Evolutionary conservation across 306 rosid species (phyloP).

Genomic region (Quercus agrifolia): DNA sequence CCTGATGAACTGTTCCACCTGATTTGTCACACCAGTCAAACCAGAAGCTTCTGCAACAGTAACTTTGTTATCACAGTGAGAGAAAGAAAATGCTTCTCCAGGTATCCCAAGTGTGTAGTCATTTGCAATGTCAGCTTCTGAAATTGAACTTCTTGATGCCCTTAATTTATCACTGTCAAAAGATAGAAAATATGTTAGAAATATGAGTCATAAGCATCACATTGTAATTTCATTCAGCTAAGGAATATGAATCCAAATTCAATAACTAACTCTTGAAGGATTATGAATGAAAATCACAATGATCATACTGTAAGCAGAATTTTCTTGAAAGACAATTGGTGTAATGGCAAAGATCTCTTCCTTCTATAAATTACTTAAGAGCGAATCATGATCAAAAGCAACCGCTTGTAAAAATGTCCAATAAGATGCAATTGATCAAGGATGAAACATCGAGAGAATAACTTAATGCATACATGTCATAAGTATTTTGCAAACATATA

Average conservation of each 20-base stretch:
- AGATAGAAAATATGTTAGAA: constrained; percentile 10
- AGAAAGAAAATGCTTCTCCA: constrained; percentile 67
- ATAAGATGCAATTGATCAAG: neutral
- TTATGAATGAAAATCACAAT: neutral
- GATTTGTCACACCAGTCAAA: constrained; percentile 60
- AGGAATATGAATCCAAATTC: neutral
- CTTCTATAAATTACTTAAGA: neutral
- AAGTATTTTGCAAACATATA: neutral
- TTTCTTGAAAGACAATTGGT: neutral
- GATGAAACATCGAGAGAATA: neutral
- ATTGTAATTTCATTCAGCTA: neutral
- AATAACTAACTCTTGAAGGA: neutral
- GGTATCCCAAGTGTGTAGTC: constrained; percentile 75
- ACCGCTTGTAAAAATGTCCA: neutral
- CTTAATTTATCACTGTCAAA: constrained; percentile 74
- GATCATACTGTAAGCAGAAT: neutral
- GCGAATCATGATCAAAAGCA: neutral
- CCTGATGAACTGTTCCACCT: constrained; percentile 72
- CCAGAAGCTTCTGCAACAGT: constrained; percentile 80
- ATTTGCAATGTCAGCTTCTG: constrained; percentile 68
- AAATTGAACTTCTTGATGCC: constrained; percentile 78
- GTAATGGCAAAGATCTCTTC: neutral
- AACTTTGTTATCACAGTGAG: constrained; percentile 78
- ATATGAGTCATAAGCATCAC: neutral
- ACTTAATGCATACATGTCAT: neutral